Evolutionary conservation across 805 yeast genomes (phyloP).

Genomic region (Cyberlindnera sargentensis): DNA sequence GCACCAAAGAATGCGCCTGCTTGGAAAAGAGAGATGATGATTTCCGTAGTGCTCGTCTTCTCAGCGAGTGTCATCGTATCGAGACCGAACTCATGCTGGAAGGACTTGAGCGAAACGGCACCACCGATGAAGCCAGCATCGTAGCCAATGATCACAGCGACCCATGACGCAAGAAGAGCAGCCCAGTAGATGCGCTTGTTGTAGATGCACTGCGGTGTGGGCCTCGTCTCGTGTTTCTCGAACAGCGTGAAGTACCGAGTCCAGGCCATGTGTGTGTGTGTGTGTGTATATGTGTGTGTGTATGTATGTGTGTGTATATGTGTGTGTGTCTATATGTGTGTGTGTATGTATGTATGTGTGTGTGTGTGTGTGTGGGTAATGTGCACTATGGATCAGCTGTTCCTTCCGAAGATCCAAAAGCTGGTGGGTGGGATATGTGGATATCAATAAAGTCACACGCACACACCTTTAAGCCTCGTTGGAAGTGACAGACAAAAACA

Average conservation of each 20-base stretch:
- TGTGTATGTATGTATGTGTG: background rate
- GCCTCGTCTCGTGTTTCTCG: slow-evolving; percentile 17
- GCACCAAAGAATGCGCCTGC: slow-evolving; percentile 48
- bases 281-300: background rate
- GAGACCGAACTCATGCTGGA: slow-evolving; percentile 38
- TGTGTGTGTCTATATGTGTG: too few species aligned
- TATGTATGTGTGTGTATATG: too few species aligned
- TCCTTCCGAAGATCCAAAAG: background rate
- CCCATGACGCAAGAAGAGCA: slow-evolving; percentile 37
- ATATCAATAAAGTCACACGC: too few species aligned
- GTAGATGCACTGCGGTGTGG: slow-evolving; percentile 37
- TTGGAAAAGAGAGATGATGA: slow-evolving; percentile 42
- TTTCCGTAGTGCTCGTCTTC: slow-evolving; percentile 29
- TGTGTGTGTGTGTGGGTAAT: background rate
- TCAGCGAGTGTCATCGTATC: slow-evolving; percentile 24
- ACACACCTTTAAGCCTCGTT: too few species aligned
- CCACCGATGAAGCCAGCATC: slow-evolving; percentile 53
- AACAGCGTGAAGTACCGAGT: slow-evolving; percentile 9
- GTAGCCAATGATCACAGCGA: slow-evolving; percentile 46
- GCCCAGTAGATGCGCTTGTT: slow-evolving; percentile 40
- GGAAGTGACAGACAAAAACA: too few species aligned
- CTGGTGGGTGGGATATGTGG: too few species aligned
- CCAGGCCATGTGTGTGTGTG: background rate
- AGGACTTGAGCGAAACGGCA: slow-evolving; percentile 40
- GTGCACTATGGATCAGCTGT: background rate